Percentiles rank a stretch among this genome's conserved stretches.
phyloP scores from a whole-genome alignment of 345 rosid genomes.

The Eucalyptus regnans region DNA sequence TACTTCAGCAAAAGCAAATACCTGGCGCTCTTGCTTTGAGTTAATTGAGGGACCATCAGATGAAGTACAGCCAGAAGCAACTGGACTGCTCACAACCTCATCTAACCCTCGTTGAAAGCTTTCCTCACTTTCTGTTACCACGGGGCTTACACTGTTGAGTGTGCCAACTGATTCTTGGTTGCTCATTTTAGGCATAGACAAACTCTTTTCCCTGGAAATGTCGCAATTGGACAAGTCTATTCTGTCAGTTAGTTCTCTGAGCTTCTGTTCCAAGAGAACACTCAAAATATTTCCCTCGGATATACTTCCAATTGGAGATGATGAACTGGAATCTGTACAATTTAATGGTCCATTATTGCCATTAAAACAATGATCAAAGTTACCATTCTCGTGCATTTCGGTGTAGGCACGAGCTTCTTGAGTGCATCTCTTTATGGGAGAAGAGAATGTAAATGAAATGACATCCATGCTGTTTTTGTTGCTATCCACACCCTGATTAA shows the following conservation, averaged over 20 bases:
- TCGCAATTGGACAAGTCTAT: constrained; percentile 42
- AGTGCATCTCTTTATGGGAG: constrained; percentile 46
- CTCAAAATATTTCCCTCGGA: constrained; percentile 46
- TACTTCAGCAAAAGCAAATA: constrained; percentile 4
- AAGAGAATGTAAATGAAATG: constrained; percentile 79
- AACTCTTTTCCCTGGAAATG: constrained; percentile 18
- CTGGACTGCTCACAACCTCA: constrained; percentile 8
- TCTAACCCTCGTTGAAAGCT: constrained; percentile 19
- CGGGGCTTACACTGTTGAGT: constrained; percentile 2
- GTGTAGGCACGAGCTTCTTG: neutral
- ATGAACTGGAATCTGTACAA: constrained; percentile 9
- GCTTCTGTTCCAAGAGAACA: constrained; percentile 65
- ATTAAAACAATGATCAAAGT: constrained; percentile 9
- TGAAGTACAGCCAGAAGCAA: constrained; percentile 26
- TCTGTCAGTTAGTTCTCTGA: constrained; percentile 50
- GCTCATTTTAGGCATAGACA: constrained; percentile 15
- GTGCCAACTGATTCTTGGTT: constrained; percentile 14
- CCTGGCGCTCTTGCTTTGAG: constrained; percentile 43
- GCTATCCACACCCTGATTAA: constrained; percentile 1
- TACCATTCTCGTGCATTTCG: neutral
- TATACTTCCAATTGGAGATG: constrained; percentile 25
- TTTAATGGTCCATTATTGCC: constrained; percentile 6
- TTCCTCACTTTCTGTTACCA: constrained; percentile 12
- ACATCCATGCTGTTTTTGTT: constrained; percentile 48
- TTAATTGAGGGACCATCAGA: neutral